These are phyloP conservation scores for Trichosporon sp. DNA, from an alignment of 1,284 basidiomycete species.

Conservation along the genomic window DNA sequence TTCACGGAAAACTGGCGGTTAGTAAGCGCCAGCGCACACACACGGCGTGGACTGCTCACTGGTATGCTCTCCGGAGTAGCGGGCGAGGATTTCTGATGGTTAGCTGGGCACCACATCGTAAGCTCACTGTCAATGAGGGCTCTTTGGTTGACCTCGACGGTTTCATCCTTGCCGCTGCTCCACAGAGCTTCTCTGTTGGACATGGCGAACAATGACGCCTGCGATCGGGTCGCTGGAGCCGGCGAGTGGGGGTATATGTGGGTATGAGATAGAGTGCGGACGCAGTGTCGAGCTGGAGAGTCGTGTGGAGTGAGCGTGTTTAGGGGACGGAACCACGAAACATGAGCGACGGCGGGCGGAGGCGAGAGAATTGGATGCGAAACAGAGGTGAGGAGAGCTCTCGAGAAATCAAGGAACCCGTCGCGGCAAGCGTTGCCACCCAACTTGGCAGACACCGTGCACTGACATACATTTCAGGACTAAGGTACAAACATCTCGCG, in stretches of 20 bases:
- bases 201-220: slow-evolving; percentile 12
- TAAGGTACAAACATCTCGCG: not conserved
- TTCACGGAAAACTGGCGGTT: slow-evolving; percentile 72
- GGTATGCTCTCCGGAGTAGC: slow-evolving; percentile 91
- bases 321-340: not conserved
- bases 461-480: not conserved
- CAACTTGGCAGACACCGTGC: not conserved
- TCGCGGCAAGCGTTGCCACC: not conserved
- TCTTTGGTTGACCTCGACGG: slow-evolving; percentile 86
- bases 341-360: not conserved
- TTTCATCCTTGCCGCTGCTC: slow-evolving; percentile 45
- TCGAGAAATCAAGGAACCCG: not conserved
- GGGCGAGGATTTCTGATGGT: slow-evolving; percentile 63
- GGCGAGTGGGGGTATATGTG: not conserved
- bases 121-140: slow-evolving; percentile 75
- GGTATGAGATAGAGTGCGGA: not conserved
- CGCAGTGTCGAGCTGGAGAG: not conserved
- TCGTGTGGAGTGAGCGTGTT: not conserved
- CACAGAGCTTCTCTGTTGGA: slow-evolving; percentile 38
- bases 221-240: not conserved
- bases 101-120: not conserved
- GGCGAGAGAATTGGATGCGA: not conserved
- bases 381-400: not conserved
- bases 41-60: slow-evolving; percentile 52
- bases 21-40: slow-evolving; percentile 12